Evolutionary conservation across 352 stramenopile genomes (phyloP), one percentile per base, ranked within the genome.

Genomic region (Thalassiosira sp.): DNA sequence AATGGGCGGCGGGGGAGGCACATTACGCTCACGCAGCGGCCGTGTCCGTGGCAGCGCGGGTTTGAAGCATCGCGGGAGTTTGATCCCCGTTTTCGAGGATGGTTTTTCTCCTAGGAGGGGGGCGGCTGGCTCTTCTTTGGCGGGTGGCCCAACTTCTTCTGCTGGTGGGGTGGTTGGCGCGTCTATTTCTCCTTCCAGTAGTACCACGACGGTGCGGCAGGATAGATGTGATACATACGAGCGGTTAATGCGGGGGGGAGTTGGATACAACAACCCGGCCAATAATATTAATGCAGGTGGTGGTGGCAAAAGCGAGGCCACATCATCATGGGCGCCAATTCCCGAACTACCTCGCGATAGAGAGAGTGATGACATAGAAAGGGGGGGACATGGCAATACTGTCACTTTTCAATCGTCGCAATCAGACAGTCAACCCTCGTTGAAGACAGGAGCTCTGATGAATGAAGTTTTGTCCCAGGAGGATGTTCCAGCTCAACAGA

Each of bases 31-130:
- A 37, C 22, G 66, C 6, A 40, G 64, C 20, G 40, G 64, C 45
- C 11, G 51, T 48, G 5, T 71, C 0, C n/a, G 35, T 0, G 43
- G 56, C 18, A 66, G 49, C 13, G 42, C 35, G 6, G 43, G 64
- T 11, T 20, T n/a, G 40, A 54, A 53, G 25, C 61, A 61, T 18
- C 56, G 53, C 20, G 31, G 65, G 22, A 67, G 16, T 53, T 45
- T 75, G 10, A 75, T 75, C 11, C 65, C 65, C 15, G 25, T 53
- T 0, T 75, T 75, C 60, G 6, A 27, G 6, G 13, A 28, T 35
- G 2, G 3, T 31, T 5, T 18, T 59, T 18, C 51, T 1, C 22
- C 31, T 37, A 10, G 3, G 31, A 37, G 31, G 31, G n/a, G n/a
- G n/a, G n/a, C n/a, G n/a, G 31, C 8, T 37, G 31, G 31, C 31